Evolutionary conservation across 495 filamentous ascomycete species (phyloP).

Genomic region (Talaromyces trachyspermus): DNA sequence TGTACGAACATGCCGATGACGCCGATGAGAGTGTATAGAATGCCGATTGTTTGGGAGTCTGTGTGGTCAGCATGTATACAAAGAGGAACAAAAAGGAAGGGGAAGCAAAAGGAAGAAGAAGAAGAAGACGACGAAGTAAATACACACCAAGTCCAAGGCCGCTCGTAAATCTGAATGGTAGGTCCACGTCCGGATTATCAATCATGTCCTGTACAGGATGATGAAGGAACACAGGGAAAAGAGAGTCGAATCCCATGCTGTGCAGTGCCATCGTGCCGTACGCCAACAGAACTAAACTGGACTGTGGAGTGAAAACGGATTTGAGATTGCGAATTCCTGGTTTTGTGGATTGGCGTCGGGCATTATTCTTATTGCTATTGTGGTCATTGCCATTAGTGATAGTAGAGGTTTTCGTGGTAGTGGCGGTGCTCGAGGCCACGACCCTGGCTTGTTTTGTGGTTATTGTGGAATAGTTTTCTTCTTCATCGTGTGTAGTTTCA

Average conservation of each 20-base stretch:
- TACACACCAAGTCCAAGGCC: constrained; percentile 60
- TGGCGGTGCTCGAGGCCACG: no score
- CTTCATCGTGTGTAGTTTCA: neutral
- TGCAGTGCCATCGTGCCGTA: constrained; percentile 75
- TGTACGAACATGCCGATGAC: constrained; percentile 65
- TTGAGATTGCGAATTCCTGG: constrained; percentile 41
- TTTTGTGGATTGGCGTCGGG: constrained; percentile 4
- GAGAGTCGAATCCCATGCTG: constrained; percentile 69
- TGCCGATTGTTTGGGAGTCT: constrained; percentile 62
- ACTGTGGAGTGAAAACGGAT: constrained; percentile 70
- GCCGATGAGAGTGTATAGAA: constrained; percentile 70
- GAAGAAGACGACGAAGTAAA: constrained; percentile 1
- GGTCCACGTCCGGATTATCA: constrained; percentile 47
- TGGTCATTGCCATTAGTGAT: no score
- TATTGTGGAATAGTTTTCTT: neutral
- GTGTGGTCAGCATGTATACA: neutral
- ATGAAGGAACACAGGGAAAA: constrained; percentile 76
- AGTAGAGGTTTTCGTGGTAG: no score
- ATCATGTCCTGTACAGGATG: constrained; percentile 50
- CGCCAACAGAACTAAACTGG: constrained; percentile 62
- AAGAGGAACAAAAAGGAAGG: neutral
- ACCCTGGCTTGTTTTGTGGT: constrained; percentile 1
- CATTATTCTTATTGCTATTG: neutral
- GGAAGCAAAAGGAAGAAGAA: neutral
- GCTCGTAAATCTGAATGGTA: constrained; percentile 72